Conservation (phyloP, 1,139 yeast genomes). For the Chernovozyma sophiae-reginae region DNA sequence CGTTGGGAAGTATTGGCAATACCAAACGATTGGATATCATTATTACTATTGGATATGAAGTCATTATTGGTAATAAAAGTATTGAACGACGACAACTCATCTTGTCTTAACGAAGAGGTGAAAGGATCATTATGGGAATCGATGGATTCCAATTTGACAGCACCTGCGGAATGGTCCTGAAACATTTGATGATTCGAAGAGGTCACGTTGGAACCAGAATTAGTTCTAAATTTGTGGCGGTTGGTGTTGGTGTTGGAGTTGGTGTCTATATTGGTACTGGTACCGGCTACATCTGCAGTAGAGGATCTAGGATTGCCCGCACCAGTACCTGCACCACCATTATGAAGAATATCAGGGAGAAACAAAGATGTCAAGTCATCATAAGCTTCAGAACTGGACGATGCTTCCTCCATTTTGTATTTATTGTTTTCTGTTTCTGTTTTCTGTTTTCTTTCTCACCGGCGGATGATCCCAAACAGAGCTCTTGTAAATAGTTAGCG, state of each 20-base stretch:
- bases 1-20: slow-evolving; percentile 3
- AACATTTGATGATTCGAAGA: background rate
- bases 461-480: no score
- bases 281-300: background rate
- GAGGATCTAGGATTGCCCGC: background rate
- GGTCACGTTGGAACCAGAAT: background rate
- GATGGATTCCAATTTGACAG: slow-evolving; percentile 4
- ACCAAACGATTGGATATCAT: background rate
- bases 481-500: no score
- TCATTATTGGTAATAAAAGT: slow-evolving; percentile 14
- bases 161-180: background rate
- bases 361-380: slow-evolving; percentile 44
- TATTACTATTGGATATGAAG: slow-evolving; percentile 9
- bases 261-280: slow-evolving; percentile 1
- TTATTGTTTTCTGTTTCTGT: no score
- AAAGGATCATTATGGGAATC: slow-evolving; percentile 1
- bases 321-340: background rate
- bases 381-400: slow-evolving; percentile 12
- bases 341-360: slow-evolving; percentile 37
- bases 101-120: slow-evolving; percentile 2
- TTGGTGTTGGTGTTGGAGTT: slow-evolving; percentile 5
- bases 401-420: slow-evolving; percentile 11
- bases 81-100: slow-evolving; percentile 9
- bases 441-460: no score
- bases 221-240: background rate